phyloP scores from a whole-genome alignment of 306 rosid species.

The Medicago truncatula region MtrunA17r5.0-ANR NC_053043.1:8861501-8862000 shows the following conservation, averaged over 20 bases:
- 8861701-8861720: constrained; percentile 53
- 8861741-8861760: constrained; percentile 90
- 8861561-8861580: too few relatives aligned
- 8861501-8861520: too few relatives aligned
- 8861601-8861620: too few relatives aligned
- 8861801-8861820: constrained; percentile 21
- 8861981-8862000: constrained; percentile 90
- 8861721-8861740: constrained; percentile 78
- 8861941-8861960: constrained; percentile 75
- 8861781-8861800: constrained; percentile 66
- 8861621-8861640: too few relatives aligned
- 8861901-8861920: constrained; percentile 82
- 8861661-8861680: constrained; percentile 17
- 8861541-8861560: too few relatives aligned
- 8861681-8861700: constrained; percentile 26
- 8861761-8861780: constrained; percentile 82
- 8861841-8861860: constrained; percentile 7
- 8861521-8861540: too few relatives aligned
- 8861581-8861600: too few relatives aligned
- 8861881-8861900: constrained; percentile 80
- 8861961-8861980: constrained; percentile 92
- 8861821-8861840: constrained; percentile 22
- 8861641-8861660: not conserved
- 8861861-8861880: constrained; percentile 20
- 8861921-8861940: constrained; percentile 82